These are phyloP conservation scores for Ramaria rubella DNA, from an alignment of 768 basidiomycete species.

Conservation along the genomic window DNA sequence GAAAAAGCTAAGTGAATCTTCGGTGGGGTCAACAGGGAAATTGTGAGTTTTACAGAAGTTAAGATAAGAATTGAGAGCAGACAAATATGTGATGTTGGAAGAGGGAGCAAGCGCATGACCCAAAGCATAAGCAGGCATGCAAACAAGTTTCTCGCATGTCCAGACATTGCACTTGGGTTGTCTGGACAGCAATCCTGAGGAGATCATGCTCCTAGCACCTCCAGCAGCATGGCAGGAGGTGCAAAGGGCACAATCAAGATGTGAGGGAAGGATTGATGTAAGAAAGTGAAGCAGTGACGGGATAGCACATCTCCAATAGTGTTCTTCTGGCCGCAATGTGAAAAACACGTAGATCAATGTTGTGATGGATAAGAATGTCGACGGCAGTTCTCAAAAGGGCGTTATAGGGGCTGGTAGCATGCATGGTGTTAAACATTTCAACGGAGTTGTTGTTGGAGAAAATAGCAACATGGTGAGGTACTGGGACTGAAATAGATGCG, in stretches of 20 bases:
- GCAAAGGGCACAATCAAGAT: neutral
- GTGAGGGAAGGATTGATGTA: neutral
- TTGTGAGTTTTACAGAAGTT: conserved; percentile 8
- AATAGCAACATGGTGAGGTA: conserved; percentile 13
- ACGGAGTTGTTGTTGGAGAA: conserved; percentile 25
- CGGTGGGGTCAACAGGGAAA: neutral
- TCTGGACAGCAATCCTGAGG: neutral
- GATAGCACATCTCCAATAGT: neutral
- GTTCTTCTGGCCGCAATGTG: neutral
- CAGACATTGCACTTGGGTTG: conserved; percentile 12
- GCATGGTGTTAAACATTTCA: conserved; percentile 19
- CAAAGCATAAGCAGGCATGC: conserved; percentile 10
- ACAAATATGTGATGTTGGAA: conserved; percentile 2
- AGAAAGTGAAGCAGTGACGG: neutral
- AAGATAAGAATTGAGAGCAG: conserved; percentile 9
- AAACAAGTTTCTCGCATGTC: conserved; percentile 8
- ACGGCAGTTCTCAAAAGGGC: neutral
- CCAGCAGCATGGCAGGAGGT: neutral
- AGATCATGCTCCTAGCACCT: neutral
- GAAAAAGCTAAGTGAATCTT: no score
- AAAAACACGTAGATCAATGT: neutral
- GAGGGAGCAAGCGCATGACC: conserved; percentile 11
- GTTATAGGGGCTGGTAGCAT: neutral
- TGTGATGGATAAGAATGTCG: neutral
- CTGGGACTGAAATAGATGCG: neutral